These are phyloP conservation scores for Saccharomyces hybrid DNA, from an alignment of 1,139 yeast species.

Conservation along the genomic window DNA sequence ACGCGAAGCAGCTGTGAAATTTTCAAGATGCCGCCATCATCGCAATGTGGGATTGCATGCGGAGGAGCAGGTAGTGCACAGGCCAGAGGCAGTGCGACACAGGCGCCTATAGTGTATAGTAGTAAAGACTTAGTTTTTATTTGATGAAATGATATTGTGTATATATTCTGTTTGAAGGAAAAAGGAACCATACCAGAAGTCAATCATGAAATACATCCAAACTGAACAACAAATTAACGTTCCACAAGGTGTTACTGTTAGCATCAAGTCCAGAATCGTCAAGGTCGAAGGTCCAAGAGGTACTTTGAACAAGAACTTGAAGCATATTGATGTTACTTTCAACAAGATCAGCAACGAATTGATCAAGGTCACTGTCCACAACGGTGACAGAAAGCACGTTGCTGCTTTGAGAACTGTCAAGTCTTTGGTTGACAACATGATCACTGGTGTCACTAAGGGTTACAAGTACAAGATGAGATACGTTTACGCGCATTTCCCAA, in stretches of 20 bases:
- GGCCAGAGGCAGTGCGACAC: slow-evolving; percentile 41
- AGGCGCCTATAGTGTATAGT: neutral
- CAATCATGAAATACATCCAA: slow-evolving; percentile 82
- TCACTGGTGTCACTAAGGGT: slow-evolving; percentile 99
- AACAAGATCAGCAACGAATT: slow-evolving; percentile 60
- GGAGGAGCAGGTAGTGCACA: slow-evolving; percentile 68
- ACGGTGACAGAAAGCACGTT: slow-evolving; percentile 99
- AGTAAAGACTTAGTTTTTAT: neutral
- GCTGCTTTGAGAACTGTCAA: slow-evolving; percentile 99
- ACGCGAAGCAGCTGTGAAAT: neutral
- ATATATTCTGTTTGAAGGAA: neutral
- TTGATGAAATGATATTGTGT: neutral
- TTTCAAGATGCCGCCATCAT: neutral
- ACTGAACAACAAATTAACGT: slow-evolving; percentile 86
- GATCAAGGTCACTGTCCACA: slow-evolving; percentile 88
- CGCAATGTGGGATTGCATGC: neutral
- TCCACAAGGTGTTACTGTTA: slow-evolving; percentile 91
- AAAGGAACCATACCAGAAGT: slow-evolving; percentile 37
- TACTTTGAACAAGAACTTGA: slow-evolving; percentile 79
- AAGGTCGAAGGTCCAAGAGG: slow-evolving; percentile 99
- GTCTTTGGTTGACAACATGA: slow-evolving; percentile 86
- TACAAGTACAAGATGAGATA: slow-evolving; percentile 99
- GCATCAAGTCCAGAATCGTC: slow-evolving; percentile 86
- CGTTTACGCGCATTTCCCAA: slow-evolving; percentile 99
- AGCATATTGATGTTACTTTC: slow-evolving; percentile 95